These are phyloP conservation scores for Alloascoidea hylecoeti DNA, from an alignment of 805 yeast genomes.

Conservation along the genomic window DNA sequence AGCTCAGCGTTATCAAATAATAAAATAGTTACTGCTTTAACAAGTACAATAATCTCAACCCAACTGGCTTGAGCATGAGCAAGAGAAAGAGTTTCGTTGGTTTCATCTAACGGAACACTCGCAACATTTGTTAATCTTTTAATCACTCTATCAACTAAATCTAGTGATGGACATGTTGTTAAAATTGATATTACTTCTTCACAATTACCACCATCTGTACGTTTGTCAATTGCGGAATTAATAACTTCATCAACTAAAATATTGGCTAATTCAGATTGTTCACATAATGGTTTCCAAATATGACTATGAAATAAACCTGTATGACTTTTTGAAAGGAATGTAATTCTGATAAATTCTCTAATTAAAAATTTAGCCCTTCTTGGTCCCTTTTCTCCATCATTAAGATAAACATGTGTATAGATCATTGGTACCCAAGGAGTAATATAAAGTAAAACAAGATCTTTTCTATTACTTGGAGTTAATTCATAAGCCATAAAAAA, in stretches of 20 bases:
- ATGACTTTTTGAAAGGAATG: conserved; percentile 27
- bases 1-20: conserved; percentile 45
- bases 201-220: conserved; percentile 43
- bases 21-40: conserved; percentile 45
- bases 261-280: conserved; percentile 43
- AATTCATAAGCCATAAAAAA: conserved; percentile 31
- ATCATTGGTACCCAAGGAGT: conserved; percentile 67
- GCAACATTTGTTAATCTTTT: conserved; percentile 36
- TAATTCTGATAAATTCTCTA: conserved; percentile 44
- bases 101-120: conserved; percentile 23
- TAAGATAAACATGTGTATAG: conserved; percentile 35
- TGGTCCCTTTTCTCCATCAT: conserved; percentile 42
- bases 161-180: conserved; percentile 54
- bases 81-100: conserved; percentile 33
- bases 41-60: conserved; percentile 58
- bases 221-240: conserved; percentile 59
- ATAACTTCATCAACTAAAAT: conserved; percentile 61
- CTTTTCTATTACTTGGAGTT: conserved; percentile 18
- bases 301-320: conserved; percentile 39
- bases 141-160: conserved; percentile 53
- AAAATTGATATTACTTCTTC: conserved; percentile 45
- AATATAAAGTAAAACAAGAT: conserved; percentile 20
- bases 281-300: conserved; percentile 54
- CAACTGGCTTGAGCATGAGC: conserved; percentile 33
- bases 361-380: conserved; percentile 46